Conservation (phyloP, 2,329 filamentous ascomycete genomes). For the Colletotrichum tropicicola region DNA sequence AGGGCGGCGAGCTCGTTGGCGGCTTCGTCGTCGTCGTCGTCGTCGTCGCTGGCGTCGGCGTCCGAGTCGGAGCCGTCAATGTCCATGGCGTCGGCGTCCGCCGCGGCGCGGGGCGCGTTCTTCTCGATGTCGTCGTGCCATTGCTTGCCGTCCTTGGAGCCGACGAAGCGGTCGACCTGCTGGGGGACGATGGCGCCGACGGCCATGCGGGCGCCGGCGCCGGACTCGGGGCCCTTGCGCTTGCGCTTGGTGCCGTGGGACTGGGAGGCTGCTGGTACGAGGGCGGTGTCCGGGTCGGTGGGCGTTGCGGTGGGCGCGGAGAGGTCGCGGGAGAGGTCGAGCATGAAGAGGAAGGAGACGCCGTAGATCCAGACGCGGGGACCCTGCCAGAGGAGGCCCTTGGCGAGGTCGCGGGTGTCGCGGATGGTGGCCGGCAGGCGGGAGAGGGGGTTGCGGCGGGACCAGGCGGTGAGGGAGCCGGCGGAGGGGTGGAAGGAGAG, state of each 20-base stretch:
- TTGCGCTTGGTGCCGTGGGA: slow-evolving; percentile 60
- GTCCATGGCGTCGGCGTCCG: slow-evolving; percentile 45
- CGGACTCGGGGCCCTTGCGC: slow-evolving; percentile 55
- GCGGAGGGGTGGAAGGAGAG: slow-evolving; percentile 82
- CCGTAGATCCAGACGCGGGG: slow-evolving; percentile 88
- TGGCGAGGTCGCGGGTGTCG: slow-evolving; percentile 79
- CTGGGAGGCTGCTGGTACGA: slow-evolving; percentile 25
- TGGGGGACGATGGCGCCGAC: slow-evolving; percentile 54
- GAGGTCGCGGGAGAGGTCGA: slow-evolving; percentile 82
- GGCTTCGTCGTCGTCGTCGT: slow-evolving; percentile 38
- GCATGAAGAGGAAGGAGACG: slow-evolving; percentile 87
- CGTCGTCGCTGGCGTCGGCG: slow-evolving; percentile 37
- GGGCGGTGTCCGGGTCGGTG: slow-evolving; percentile 23
- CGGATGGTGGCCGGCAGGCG: slow-evolving; percentile 79
- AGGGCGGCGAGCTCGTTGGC: slow-evolving; percentile 49
- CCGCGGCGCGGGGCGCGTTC: slow-evolving; percentile 43
- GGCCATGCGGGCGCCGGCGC: slow-evolving; percentile 63
- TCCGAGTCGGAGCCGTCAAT: slow-evolving; percentile 25
- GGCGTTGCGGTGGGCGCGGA: slow-evolving; percentile 43
- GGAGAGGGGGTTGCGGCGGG: slow-evolving; percentile 80
- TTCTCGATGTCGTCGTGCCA: slow-evolving; percentile 39
- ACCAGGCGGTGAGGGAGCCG: slow-evolving; percentile 86
- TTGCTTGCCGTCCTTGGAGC: slow-evolving; percentile 47
- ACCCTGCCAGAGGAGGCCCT: slow-evolving; percentile 86
- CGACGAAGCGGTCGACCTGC: slow-evolving; percentile 42